Evolutionary conservation across 176 grass and related monocot genomes (phyloP), one percentile per base, ranked within the genome.

Genomic region (Elaeis guineensis): DNA sequence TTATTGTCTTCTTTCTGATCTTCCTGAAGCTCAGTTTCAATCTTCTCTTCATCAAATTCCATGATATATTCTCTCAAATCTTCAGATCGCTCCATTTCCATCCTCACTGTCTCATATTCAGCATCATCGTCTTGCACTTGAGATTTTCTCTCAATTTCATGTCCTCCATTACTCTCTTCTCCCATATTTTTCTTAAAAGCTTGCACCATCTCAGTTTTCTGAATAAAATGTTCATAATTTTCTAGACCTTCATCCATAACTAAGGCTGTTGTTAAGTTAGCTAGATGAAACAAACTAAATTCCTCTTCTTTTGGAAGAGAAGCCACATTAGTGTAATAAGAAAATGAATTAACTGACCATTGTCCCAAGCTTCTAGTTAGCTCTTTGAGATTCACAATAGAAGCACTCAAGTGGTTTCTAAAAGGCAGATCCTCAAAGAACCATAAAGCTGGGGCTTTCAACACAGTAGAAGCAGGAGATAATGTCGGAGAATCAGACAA

Each of bases 221-320:
- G 16, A 24, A 5, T 21, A 65, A 17, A 19, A 15, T 24, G 15
- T 50, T 63, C 39, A 70, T 51, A 65, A 58, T 24, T 57, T 63
- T 51, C 64, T 52, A 52, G 62, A 66, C n/a, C 60, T 23, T 59
- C 57, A 66, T 82, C 62, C 58, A 60, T 53, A 67, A 17, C 22
- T 17, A 55, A 64, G 54, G 76, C 74, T 58, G 72, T 91, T 22
- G 72, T 97, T 22, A 88, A 64, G 63, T 97, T 97, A 28, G 75
- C 59, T 16, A 72, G 19, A 53, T 61, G 69, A 32, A 61, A 63
- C 9, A 70, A 73, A 72, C 77, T 75, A 55, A 62, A 61, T 51
- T 80, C 35, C 9, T 44, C 72, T 72, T 61, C 76, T n/a, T 62
- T 26, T 22, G 63, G 58, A 17, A 60, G 21, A 21, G 71, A 51